These are phyloP conservation scores for Cordia subcordata DNA, from an alignment of 257 asterid genomes.

Conservation along the genomic window DNA sequence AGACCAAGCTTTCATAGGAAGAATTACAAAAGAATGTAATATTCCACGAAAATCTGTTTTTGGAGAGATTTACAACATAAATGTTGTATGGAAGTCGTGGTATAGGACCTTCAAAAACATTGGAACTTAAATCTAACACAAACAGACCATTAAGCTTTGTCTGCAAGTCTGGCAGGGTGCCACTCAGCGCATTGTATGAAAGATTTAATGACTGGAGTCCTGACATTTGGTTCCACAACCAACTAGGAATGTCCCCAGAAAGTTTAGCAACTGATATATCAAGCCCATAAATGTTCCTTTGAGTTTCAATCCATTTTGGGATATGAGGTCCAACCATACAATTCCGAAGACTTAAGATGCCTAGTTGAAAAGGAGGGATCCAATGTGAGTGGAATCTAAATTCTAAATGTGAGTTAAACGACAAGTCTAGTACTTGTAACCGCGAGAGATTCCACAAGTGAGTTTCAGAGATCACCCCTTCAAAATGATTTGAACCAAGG, in stretches of 20 bases:
- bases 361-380: slow-evolving; percentile 18
- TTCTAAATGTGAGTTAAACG: not conserved
- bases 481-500: slow-evolving; percentile 6
- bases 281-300: not conserved
- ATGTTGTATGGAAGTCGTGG: not conserved
- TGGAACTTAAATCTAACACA: slow-evolving; percentile 10
- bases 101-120: slow-evolving; percentile 8
- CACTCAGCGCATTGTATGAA: slow-evolving; percentile 18
- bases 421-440: not conserved
- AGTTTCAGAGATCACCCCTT: slow-evolving; percentile 2
- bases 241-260: slow-evolving; percentile 10
- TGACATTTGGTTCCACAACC: slow-evolving; percentile 14
- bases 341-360: not conserved
- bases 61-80: slow-evolving; percentile 9
- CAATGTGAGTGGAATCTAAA: slow-evolving; percentile 3
- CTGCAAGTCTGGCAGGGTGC: slow-evolving; percentile 13
- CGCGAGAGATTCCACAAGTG: slow-evolving; percentile 1
- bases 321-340: slow-evolving; percentile 17
- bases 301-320: slow-evolving; percentile 21
- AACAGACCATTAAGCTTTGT: not conserved
- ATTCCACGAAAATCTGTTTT: slow-evolving; percentile 11
- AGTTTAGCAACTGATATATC: slow-evolving; percentile 19
- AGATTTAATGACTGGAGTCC: slow-evolving; percentile 6
- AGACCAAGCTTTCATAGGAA: not conserved
- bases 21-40: slow-evolving; percentile 9